These are phyloP conservation scores for Pachyrhizus erosus DNA, from an alignment of 306 rosid genomes.

Conservation along the genomic window DNA sequence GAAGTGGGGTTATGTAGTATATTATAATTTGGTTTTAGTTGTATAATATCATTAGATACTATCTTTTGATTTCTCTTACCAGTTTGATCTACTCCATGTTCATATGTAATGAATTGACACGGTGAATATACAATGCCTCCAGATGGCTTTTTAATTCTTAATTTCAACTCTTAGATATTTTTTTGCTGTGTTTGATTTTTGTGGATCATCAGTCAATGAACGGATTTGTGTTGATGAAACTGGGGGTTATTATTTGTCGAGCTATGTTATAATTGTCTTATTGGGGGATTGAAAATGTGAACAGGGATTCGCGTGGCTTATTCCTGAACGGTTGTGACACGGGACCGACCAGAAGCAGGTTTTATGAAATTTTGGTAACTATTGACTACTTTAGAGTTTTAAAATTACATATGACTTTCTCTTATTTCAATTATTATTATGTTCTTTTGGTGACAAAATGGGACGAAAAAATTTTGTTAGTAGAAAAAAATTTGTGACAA, in stretches of 20 bases:
- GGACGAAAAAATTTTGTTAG: too few species aligned
- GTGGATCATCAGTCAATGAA: background rate
- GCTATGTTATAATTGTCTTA: constrained; percentile 20
- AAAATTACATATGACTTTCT: too few species aligned
- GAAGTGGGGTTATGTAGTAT: background rate
- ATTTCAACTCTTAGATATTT: background rate
- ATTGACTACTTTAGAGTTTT: too few species aligned
- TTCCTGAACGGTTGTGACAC: constrained; percentile 57
- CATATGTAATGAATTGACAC: background rate
- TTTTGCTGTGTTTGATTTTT: background rate
- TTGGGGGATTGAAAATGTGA: constrained; percentile 36
- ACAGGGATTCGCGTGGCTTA: constrained; percentile 83
- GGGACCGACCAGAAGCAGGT: background rate
- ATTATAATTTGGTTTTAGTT: background rate
- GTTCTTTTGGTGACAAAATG: too few species aligned
- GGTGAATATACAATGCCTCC: background rate
- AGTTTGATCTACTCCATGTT: background rate
- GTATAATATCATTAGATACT: background rate
- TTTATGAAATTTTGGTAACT: too few species aligned
- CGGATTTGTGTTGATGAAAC: background rate
- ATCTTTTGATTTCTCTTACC: background rate
- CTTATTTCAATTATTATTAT: too few species aligned
- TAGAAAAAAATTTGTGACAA: too few species aligned
- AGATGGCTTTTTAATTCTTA: background rate
- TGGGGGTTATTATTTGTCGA: background rate